These are phyloP conservation scores for Neurospora tetraspora DNA, from an alignment of 495 filamentous ascomycete genomes.

Conservation along the genomic window DNA sequence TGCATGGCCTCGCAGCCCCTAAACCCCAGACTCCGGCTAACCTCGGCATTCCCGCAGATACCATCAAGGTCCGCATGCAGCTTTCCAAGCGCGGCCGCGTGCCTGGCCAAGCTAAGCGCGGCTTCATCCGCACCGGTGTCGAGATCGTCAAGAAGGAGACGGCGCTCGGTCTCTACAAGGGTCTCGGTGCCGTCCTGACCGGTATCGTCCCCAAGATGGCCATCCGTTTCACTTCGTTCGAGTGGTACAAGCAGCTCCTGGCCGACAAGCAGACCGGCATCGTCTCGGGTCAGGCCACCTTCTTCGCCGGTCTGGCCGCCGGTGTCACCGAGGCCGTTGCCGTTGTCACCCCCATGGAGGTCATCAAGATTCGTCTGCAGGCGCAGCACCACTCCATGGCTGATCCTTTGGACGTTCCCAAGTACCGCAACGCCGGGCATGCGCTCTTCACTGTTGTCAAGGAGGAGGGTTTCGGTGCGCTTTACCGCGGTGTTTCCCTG, in stretches of 20 bases:
- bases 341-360: constrained; percentile 97
- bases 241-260: constrained; percentile 80
- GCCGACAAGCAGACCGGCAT: constrained; percentile 58
- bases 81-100: constrained; percentile 75
- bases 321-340: constrained; percentile 94
- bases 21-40: neutral
- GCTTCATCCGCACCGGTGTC: constrained; percentile 76
- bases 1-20: neutral
- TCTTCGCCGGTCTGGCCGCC: constrained; percentile 82
- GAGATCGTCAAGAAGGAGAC: constrained; percentile 89
- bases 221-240: constrained; percentile 96
- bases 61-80: constrained; percentile 99
- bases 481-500: constrained; percentile 88
- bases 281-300: constrained; percentile 67
- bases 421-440: constrained; percentile 96
- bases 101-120: constrained; percentile 73
- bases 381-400: constrained; percentile 93
- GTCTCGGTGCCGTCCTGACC: constrained; percentile 87
- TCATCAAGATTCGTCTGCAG: constrained; percentile 96
- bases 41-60: constrained; percentile 44
- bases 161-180: constrained; percentile 89
- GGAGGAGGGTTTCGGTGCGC: constrained; percentile 77
- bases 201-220: constrained; percentile 99
- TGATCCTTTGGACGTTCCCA: constrained; percentile 81
- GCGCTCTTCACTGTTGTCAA: constrained; percentile 84